Evolutionary conservation across 176 grass and related monocot species (phyloP).

Genomic region (Aegilops bicornis): DNA sequence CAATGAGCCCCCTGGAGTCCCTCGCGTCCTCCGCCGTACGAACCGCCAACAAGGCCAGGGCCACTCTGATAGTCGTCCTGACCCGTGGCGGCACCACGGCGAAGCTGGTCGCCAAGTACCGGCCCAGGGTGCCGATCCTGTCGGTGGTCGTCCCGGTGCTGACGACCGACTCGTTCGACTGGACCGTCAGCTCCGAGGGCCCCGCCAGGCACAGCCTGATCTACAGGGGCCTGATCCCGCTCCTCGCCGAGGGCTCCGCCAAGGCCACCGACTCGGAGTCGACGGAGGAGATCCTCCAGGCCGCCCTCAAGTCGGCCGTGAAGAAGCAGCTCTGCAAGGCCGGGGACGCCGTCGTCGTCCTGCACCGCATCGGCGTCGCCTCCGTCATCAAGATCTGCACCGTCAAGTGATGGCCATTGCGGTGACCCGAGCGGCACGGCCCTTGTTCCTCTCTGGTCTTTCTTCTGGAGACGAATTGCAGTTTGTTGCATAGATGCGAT

Average conservation of each 20-base stretch:
- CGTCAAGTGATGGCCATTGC: constrained; percentile 51
- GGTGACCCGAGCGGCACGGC: not conserved
- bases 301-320: constrained; percentile 61
- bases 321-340: constrained; percentile 71
- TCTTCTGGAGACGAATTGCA: constrained; percentile 16
- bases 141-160: constrained; percentile 82
- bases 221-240: constrained; percentile 71
- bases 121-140: constrained; percentile 78
- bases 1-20: constrained; percentile 87
- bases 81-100: constrained; percentile 91
- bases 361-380: constrained; percentile 77
- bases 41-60: constrained; percentile 83
- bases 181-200: constrained; percentile 72
- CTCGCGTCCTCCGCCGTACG: constrained; percentile 87
- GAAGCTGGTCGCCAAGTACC: constrained; percentile 81
- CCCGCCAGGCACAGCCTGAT: constrained; percentile 82
- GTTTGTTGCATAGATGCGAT: constrained; percentile 29
- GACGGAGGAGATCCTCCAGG: constrained; percentile 74
- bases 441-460: constrained; percentile 14
- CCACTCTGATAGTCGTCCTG: constrained; percentile 70
- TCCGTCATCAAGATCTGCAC: constrained; percentile 97
- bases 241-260: constrained; percentile 80
- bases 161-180: constrained; percentile 74
- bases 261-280: constrained; percentile 90
- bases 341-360: constrained; percentile 66